Evolutionary conservation across 2,329 filamentous ascomycete genomes (phyloP), one percentile per base, ranked within the genome.

Genomic region (Clonostachys solani): DNA sequence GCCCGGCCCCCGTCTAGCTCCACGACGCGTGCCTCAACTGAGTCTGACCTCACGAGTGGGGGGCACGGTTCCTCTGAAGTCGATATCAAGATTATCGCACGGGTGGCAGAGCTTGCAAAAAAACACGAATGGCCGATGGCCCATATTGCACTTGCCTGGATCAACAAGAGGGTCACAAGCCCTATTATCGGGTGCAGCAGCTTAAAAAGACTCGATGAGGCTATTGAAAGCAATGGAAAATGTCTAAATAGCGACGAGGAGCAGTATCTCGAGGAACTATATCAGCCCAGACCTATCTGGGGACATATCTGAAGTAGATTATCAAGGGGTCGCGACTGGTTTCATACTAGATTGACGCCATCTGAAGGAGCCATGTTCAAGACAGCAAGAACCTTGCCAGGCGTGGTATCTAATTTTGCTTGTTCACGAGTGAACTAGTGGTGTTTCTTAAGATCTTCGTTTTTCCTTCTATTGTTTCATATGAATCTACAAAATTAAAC

Each of bases 121-220:
- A 79, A 80, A 66, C 72, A 72, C 51, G 73, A 66, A 2, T 76
- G 77, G 65, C 76, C 72, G 51, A 86, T 87, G 74, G 75, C 77
- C 45, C 77, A 84, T 50, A 77, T 87, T 16, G 78, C 82, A 1
- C 70, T 84, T 43, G 83, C 83, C 4, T 88, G 84, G 84, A 72
- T 75, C 50, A 65, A 77, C 58, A 71, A 74, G 52, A 66, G 72
- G 18, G 72, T 75, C 4, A 62, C 73, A 15, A 78, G 73, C 52
- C 82, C 82, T 2, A 85, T 86, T 53, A 68, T 86, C 45, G 83
- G 83, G 0, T 72, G 86, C 54, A 77, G 70, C 52, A 83, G 69
- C 49, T 64, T 76, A 36, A 67, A 72, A 49, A 67, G 82, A 29
- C 75, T 87, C 44, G 80, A 85, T 40, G 79, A 86, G 67, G 80